Evolutionary conservation across 2,329 filamentous ascomycete genomes (phyloP).

Genomic region (Scopulariopsis brevicaulis): DNA sequence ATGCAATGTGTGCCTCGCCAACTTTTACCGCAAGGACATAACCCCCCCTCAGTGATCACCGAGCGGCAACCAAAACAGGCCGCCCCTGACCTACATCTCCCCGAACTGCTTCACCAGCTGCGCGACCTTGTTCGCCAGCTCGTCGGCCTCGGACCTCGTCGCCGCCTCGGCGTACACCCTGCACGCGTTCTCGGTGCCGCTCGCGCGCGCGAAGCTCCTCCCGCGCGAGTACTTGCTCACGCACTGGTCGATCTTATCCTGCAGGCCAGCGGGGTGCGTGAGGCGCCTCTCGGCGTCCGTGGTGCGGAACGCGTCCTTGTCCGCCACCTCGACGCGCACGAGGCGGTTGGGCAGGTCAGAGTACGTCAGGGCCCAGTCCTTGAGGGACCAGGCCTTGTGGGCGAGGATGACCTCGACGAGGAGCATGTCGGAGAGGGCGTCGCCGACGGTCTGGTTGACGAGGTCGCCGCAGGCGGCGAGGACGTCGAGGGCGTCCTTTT

Average conservation of each 20-base stretch:
- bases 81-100: slow-evolving; percentile 3
- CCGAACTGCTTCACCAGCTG: slow-evolving; percentile 55
- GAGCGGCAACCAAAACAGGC: background rate
- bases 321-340: slow-evolving; percentile 79
- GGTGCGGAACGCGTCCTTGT: slow-evolving; percentile 83
- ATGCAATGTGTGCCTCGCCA: background rate
- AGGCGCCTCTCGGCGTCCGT: slow-evolving; percentile 88
- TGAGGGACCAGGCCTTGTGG: slow-evolving; percentile 82
- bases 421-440: slow-evolving; percentile 90
- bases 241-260: slow-evolving; percentile 75
- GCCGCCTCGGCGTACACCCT: slow-evolving; percentile 93
- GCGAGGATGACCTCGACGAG: slow-evolving; percentile 93
- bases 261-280: slow-evolving; percentile 65
- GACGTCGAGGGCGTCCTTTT: slow-evolving; percentile 79
- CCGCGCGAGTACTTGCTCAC: slow-evolving; percentile 88
- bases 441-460: slow-evolving; percentile 96
- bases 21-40: background rate
- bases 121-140: slow-evolving; percentile 75
- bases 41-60: background rate
- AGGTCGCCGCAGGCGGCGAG: slow-evolving; percentile 76
- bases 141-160: slow-evolving; percentile 79
- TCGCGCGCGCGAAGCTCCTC: slow-evolving; percentile 82
- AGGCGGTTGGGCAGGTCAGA: slow-evolving; percentile 89
- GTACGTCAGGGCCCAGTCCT: slow-evolving; percentile 90
- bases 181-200: slow-evolving; percentile 91